Base-by-base conservation (phyloP, 768 basidiomycete species). In the Mycena vulgaris region DNA sequence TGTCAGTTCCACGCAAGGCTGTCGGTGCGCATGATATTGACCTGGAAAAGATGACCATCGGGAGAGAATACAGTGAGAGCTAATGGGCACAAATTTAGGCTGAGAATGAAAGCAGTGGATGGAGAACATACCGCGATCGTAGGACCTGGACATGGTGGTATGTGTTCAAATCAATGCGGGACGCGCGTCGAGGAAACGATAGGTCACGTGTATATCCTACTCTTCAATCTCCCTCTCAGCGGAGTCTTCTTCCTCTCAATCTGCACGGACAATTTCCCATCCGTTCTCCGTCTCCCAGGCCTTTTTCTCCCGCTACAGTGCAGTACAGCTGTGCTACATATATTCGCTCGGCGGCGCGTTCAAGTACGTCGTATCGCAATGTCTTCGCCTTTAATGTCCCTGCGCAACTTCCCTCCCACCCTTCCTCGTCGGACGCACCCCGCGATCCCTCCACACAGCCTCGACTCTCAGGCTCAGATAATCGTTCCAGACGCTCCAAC, bases 31-130 rank as follows among this genome's bases (percentile, higher is more conserved):
- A 57, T 65, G 58, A 30, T 62, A 59, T 83, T 70, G 73, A 95
- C 96, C 89, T 98, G 96, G 88, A 98, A 98, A 75, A 99, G 86
- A 85, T 99, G 98, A 21, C 98, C 98, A 86, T 99, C 98, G 68
- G 97, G 97, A 48, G 96, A 98, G 88, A 98, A 97, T 79, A 97
- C 96, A 72, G 97, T 99, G 72, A 99, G 91, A 53, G 97, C 97
- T 98, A 63, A n/a, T 69, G 72, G 42, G 30, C 40, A 5, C 60
- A 33, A 65, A 14, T 53, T 47, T 66, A 21, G 47, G 47, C 9
- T 23, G 33, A 25, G 13, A 33, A n/a, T 39, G 8, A 35, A 33
- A 39, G 17, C 2, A 63, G 49, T 52, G 35, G 39, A 21, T 63
- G 39, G 7, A 45, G 33, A 27, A 67, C 85, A 53, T 78, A 96